Conservation (phyloP, 441 rosid genomes). For the Eruca vesicaria region DNA sequence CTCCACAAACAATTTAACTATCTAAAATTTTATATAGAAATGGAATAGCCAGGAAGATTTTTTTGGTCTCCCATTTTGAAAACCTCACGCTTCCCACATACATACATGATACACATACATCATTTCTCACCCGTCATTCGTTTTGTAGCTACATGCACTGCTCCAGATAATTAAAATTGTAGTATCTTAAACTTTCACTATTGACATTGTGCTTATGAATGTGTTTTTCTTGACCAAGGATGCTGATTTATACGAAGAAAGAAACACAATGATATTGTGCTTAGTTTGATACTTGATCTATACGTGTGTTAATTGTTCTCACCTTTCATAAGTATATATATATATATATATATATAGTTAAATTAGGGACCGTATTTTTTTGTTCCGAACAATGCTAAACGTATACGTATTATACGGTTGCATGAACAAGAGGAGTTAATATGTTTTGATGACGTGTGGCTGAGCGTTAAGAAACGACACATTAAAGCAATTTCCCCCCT, state of each 20-base stretch:
- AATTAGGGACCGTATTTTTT: not conserved
- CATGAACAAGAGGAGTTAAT: not conserved
- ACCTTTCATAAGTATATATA: not conserved
- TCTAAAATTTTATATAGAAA: not conserved
- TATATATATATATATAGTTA: too few relatives aligned
- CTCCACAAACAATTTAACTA: slow-evolving; percentile 29
- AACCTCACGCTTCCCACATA: slow-evolving; percentile 25
- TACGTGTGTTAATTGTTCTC: not conserved
- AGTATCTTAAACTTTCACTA: not conserved
- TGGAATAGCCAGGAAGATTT: slow-evolving; percentile 15
- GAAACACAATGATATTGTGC: not conserved
- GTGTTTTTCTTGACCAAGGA: not conserved
- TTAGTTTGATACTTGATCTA: not conserved
- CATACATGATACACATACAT: not conserved
- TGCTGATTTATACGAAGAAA: too few relatives aligned
- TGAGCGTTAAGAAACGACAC: slow-evolving; percentile 30
- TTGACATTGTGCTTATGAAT: not conserved
- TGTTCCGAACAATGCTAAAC: not conserved
- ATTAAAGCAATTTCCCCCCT: not conserved
- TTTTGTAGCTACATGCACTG: slow-evolving; percentile 17
- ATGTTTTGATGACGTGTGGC: slow-evolving; percentile 27
- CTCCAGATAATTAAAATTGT: not conserved
- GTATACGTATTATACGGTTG: not conserved
- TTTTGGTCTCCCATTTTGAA: slow-evolving; percentile 33
- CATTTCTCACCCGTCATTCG: not conserved